Base-by-base conservation (phyloP, 495 filamentous ascomycete species). In the Aspergillus funiculosus region DNA sequence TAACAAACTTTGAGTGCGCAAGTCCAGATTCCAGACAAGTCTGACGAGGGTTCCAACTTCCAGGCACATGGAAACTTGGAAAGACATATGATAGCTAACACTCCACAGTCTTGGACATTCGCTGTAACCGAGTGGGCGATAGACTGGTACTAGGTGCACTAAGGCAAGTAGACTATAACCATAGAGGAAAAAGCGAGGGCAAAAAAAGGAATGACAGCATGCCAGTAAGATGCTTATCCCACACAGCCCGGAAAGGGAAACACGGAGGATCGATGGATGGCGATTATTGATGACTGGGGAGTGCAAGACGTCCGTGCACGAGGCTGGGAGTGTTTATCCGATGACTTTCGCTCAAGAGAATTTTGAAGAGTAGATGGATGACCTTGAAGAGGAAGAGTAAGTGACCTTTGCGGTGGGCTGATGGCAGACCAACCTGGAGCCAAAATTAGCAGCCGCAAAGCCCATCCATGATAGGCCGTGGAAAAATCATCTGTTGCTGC, bases 391-490 rank as follows among this genome's bases (percentile, higher is more conserved):
- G n/a, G n/a, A n/a, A n/a, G n/a, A n/a, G n/a, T n/a, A n/a, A n/a
- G n/a, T n/a, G n/a, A n/a, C n/a, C n/a, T n/a, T n/a, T n/a, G n/a
- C n/a, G n/a, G n/a, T 20, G 15, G 34, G 34, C n/a, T 6, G 4
- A 20, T 14, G 20, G n/a, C 52, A 48, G 52, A 40, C 41, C 42
- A 31, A 27, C 43, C 19, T 34, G 11, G 34, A 35, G 37, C 49
- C 49, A 52, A 52, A 52, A 50, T 57, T 57, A 51, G 54, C 28
- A 47, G 39, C 35, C 18, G 21, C 21, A 11, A 15, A 17, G 15
- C 40, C 37, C 41, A 32, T n/a, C n/a, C n/a, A n/a, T n/a, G n/a
- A 44, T 49, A 45, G 51, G 45, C 41, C 26, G 15, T 51, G 43
- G 52, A 40, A 44, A 27, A 35, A 18, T 7, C 9, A 42, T 44